Base-by-base conservation (phyloP, 768 basidiomycete species). In the Suillus placidus region DNA sequence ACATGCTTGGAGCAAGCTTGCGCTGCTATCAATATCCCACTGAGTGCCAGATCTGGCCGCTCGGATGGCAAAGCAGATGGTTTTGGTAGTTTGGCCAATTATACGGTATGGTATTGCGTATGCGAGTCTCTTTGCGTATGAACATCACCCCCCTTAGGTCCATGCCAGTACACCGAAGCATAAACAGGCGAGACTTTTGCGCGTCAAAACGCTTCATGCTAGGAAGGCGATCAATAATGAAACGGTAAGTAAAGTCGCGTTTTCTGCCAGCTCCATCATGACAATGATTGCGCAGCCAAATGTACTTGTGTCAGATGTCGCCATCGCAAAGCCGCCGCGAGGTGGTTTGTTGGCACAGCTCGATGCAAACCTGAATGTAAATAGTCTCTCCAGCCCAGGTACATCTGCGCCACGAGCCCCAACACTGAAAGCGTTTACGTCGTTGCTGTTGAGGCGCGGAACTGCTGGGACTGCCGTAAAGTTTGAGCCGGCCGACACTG, bases 1-100 rank as follows among this genome's bases (percentile, higher is more conserved):
- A 76, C 73, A 9, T 87, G 86, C 66, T 71, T 83, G n/a, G 83
- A 86, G 71, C 69, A 77, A n/a, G 80, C 79, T 8, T 87, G 86
- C 69, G 70, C 77, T 26, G 58, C 43, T 51, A 61, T 72, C 49
- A 52, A 64, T 18, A 78, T 86, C 34, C 57, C 73, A 4, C 76
- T 87, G 42, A 67, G 65, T 6, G 66, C 68, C 42, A 77, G 78
- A 60, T 55, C 69, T 20, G 73, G 70, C 37, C 66, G 66, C 2
- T 63, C 68, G 5, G 83, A 83, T 71, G 82, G 85, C 14, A 72
- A 71, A 66, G 62, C 60, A 20, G 76, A 77, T 30, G 84, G 86
- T 26, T 68, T 85, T 62, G 85, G 85, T 26, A 82, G 81, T 10
- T 69, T 87, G 45, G 74, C 76, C n/a, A 72, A 79, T 1, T 87